Percentiles rank a stretch among this genome's conserved stretches.
These are phyloP conservation scores for Ceratocystis cubensis DNA, from an alignment of 2,329 filamentous ascomycete species.

Conservation along the genomic window DNA sequence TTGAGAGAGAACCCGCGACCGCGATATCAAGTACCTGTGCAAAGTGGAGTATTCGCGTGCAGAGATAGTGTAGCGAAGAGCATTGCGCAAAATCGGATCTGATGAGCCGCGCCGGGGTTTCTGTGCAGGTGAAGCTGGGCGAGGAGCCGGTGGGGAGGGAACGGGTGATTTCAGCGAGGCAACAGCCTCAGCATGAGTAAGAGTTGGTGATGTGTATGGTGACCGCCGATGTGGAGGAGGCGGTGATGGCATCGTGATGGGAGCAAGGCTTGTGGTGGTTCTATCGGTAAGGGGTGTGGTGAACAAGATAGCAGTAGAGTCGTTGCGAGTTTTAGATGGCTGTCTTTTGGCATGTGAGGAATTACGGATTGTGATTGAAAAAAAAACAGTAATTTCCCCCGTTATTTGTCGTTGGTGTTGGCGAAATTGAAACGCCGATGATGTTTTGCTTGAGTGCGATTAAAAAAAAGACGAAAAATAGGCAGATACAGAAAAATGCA, in stretches of 20 bases:
- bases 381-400: not conserved
- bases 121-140: slow-evolving; percentile 6
- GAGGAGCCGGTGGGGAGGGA: slow-evolving; percentile 6
- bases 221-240: slow-evolving; percentile 8
- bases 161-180: slow-evolving; percentile 9
- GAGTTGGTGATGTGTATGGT: slow-evolving; percentile 11
- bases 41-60: slow-evolving; percentile 75
- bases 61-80: slow-evolving; percentile 73
- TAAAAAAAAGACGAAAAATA: slow-evolving; percentile 3
- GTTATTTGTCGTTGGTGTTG: too few relatives aligned
- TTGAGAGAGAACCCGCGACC: slow-evolving; percentile 46
- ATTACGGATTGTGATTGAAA: not conserved
- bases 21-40: slow-evolving; percentile 70
- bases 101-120: slow-evolving; percentile 22
- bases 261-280: not conserved
- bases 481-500: not conserved
- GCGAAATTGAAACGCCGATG: too few relatives aligned
- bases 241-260: slow-evolving; percentile 10
- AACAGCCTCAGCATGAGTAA: slow-evolving; percentile 11
- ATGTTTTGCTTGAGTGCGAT: not conserved
- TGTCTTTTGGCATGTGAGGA: slow-evolving; percentile 2
- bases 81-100: slow-evolving; percentile 70
- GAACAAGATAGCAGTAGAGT: not conserved
- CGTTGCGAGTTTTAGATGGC: not conserved
- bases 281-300: not conserved